Evolutionary conservation across 1,284 basidiomycete genomes (phyloP).

Genomic region (Irpex sp.): DNA sequence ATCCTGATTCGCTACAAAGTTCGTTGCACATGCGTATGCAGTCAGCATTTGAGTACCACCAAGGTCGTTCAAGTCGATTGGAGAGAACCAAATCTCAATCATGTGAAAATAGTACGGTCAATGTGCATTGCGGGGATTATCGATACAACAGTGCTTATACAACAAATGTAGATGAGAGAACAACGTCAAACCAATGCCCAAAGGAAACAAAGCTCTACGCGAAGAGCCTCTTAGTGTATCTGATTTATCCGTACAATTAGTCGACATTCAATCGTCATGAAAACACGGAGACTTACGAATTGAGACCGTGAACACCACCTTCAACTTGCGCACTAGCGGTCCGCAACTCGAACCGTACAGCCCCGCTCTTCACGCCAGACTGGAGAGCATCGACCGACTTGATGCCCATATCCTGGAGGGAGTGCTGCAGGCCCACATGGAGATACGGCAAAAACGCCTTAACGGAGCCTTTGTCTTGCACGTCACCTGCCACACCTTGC

Average conservation of each 20-base stretch:
- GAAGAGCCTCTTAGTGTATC: slow-evolving; percentile 20
- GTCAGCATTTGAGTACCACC: too few species aligned
- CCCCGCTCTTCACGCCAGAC: slow-evolving; percentile 58
- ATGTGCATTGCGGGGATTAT: slow-evolving; percentile 1
- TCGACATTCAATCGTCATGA: background rate
- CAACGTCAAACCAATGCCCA: background rate
- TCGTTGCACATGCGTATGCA: background rate
- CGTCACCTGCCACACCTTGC: slow-evolving; percentile 95
- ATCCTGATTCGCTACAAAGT: background rate
- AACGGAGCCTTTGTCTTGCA: slow-evolving; percentile 95
- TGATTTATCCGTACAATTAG: background rate
- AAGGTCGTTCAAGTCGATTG: too few species aligned
- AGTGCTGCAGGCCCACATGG: slow-evolving; percentile 91
- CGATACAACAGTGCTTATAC: slow-evolving; percentile 10
- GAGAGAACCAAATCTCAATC: background rate
- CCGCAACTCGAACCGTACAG: slow-evolving; percentile 89
- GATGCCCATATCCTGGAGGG: slow-evolving; percentile 92
- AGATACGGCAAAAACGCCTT: slow-evolving; percentile 92
- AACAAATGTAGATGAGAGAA: background rate
- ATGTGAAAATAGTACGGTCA: background rate
- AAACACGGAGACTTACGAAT: slow-evolving; percentile 59
- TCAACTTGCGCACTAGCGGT: slow-evolving; percentile 96
- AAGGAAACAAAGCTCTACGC: slow-evolving; percentile 13
- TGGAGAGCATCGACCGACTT: slow-evolving; percentile 62
- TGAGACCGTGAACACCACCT: slow-evolving; percentile 92